Base-by-base conservation (phyloP, 768 basidiomycete species). In the Mycena pura region DNA sequence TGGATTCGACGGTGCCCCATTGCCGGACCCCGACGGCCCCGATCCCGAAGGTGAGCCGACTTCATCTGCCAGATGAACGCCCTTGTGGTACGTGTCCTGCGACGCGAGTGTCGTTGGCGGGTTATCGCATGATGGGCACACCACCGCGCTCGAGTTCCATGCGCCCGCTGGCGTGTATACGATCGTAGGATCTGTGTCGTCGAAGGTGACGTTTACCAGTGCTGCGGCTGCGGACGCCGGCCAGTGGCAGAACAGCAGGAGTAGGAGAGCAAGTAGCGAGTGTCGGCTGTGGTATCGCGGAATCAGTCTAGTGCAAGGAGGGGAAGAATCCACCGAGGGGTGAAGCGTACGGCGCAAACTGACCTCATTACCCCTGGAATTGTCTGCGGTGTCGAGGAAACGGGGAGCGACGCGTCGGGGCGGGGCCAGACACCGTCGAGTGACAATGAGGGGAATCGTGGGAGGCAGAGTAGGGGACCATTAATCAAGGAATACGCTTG, bases 181-280 rank as follows among this genome's bases (percentile, higher is more conserved):
- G 29, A 82, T 77, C 5, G 76, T 72, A 0, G 75, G 67, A 60
- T 80, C 72, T 11, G 73, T 69, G 64, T 80, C 78, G 38, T 80
- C 73, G 38, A 82, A 63, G 14, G 78, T 78, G 11, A 74, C 61
- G 62, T 81, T 78, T 22, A 68, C 55, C 28, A 61, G 62, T 8
- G 56, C 57, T 14, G 70, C 75, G 24, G 63, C 41, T 8, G 69
- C 70, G 10, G 65, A 44, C 55, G n/a, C n/a, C n/a, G n/a, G n/a
- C n/a, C n/a, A n/a, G n/a, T n/a, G n/a, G n/a, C 56, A 64, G 5
- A 63, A 58, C 22, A 65, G 36, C 24, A 67, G 32, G 24, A 56
- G 44, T 22, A 54, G 38, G 39, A 65, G 34, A 21, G 52, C 47
- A 19, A 64, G 36, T 2, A 46, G 24, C 10, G 57, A 47, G 31